A percentile compares a stretch with the other conserved stretches of the same genome.
These are phyloP conservation scores for Penicillium sp. DNA, from an alignment of 2,329 filamentous ascomycete genomes.

Conservation along the genomic window DNA sequence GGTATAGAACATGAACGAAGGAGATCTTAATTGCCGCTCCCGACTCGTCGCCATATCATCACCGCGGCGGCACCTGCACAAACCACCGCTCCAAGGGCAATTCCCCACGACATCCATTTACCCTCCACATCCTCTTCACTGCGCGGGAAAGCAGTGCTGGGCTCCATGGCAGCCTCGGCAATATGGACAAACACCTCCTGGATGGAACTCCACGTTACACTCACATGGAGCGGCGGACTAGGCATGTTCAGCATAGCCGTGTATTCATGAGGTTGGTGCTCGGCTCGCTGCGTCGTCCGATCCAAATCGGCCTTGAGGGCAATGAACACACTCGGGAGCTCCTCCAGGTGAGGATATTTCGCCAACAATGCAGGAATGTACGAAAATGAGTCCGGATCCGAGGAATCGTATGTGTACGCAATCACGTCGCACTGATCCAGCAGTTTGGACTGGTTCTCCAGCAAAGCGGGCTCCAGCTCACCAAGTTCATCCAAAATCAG, in stretches of 20 bases:
- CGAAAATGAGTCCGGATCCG: constrained; percentile 90
- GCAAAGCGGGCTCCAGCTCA: constrained; percentile 88
- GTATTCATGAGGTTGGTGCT: constrained; percentile 89
- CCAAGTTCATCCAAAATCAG: constrained; percentile 93
- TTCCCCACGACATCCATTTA: constrained; percentile 80
- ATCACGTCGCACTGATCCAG: constrained; percentile 89
- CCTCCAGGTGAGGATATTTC: constrained; percentile 77
- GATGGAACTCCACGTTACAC: constrained; percentile 90
- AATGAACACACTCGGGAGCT: constrained; percentile 87
- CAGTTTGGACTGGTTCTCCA: constrained; percentile 82
- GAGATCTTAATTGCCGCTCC: constrained; percentile 31
- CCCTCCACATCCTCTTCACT: constrained; percentile 74
- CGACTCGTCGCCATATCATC: constrained; percentile 58
- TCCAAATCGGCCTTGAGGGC: constrained; percentile 94
- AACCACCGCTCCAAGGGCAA: constrained; percentile 71
- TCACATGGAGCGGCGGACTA: constrained; percentile 81
- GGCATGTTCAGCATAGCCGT: constrained; percentile 82
- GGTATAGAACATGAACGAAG: constrained; percentile 12
- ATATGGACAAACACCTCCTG: constrained; percentile 89
- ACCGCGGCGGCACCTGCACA: constrained; percentile 58
- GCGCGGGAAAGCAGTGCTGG: constrained; percentile 83
- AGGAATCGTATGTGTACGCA: constrained; percentile 95
- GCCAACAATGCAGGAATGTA: constrained; percentile 80
- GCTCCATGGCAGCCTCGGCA: constrained; percentile 87
- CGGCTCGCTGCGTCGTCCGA: constrained; percentile 91